Percentiles rank a stretch among this genome's conserved stretches.
These are phyloP conservation scores for Alternaria dauci DNA, from an alignment of 2,329 filamentous ascomycete species.

Conservation along the genomic window DNA sequence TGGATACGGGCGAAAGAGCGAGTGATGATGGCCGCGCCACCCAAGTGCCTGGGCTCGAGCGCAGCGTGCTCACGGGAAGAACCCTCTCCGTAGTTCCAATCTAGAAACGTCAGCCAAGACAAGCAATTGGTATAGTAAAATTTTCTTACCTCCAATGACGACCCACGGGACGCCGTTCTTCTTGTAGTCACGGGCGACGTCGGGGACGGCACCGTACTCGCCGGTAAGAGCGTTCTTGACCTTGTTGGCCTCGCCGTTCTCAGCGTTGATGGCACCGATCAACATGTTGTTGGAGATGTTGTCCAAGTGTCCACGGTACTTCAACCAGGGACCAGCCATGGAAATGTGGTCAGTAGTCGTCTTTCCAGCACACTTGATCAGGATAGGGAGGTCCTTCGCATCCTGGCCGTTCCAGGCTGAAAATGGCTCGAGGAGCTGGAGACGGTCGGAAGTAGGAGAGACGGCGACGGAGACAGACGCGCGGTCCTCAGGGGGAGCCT, in stretches of 20 bases:
- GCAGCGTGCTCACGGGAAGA: constrained; percentile 98
- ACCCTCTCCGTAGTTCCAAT: constrained; percentile 99
- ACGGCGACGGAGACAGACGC: constrained; percentile 78
- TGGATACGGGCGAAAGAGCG: constrained; percentile 98
- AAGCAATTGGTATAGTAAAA: background rate
- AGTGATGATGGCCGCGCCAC: constrained; percentile 95
- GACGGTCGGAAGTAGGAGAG: constrained; percentile 88
- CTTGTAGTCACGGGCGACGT: constrained; percentile 98
- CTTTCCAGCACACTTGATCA: constrained; percentile 76
- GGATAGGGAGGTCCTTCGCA: constrained; percentile 52
- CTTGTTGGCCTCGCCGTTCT: constrained; percentile 97
- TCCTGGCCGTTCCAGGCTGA: constrained; percentile 91
- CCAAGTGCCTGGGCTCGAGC: constrained; percentile 95
- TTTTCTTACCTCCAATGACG: constrained; percentile 74
- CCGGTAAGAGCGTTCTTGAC: constrained; percentile 88
- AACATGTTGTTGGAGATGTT: constrained; percentile 99
- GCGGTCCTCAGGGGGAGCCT: constrained; percentile 87
- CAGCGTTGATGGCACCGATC: constrained; percentile 95
- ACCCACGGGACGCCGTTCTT: constrained; percentile 95
- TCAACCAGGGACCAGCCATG: constrained; percentile 96
- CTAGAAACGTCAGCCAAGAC: constrained; percentile 47
- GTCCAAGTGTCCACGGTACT: constrained; percentile 98
- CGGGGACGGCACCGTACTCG: constrained; percentile 87
- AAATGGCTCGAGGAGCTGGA: constrained; percentile 91
- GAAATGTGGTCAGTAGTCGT: constrained; percentile 98